A percentile compares a stretch with the other conserved stretches of the same genome.
Conservation (phyloP, 2,329 filamentous ascomycete genomes). For the Orbilia javanica region DNA sequence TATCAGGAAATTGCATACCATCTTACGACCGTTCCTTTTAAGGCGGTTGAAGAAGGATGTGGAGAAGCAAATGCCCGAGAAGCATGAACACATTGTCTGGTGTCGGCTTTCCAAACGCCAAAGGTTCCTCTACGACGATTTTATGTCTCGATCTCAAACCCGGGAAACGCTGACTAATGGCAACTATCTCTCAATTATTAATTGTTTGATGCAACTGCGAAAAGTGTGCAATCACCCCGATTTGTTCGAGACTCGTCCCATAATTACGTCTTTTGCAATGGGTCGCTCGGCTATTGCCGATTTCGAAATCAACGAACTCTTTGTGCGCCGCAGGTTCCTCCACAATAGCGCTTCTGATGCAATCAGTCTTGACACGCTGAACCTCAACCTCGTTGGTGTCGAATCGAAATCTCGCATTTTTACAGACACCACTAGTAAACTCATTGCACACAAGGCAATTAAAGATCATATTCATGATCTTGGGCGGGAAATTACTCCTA, state of each 20-base stretch:
- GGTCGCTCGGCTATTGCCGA: slow-evolving; percentile 79
- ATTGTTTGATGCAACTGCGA: slow-evolving; percentile 95
- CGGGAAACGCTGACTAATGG: slow-evolving; percentile 88
- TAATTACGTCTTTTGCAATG: slow-evolving; percentile 97
- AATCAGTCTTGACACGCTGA: slow-evolving; percentile 80
- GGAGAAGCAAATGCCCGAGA: slow-evolving; percentile 98
- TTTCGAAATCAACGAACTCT: slow-evolving; percentile 78
- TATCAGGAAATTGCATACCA: slow-evolving; percentile 92
- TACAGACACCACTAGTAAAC: slow-evolving; percentile 41
- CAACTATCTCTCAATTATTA: slow-evolving; percentile 98
- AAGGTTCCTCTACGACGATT: slow-evolving; percentile 94
- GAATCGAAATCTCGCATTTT: slow-evolving; percentile 62
- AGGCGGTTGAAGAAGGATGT: slow-evolving; percentile 94
- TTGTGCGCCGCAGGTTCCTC: slow-evolving; percentile 77
- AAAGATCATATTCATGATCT: slow-evolving; percentile 59
- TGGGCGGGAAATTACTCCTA: slow-evolving; percentile 61
- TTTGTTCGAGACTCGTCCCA: slow-evolving; percentile 93
- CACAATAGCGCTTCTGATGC: slow-evolving; percentile 71
- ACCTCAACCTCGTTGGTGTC: slow-evolving; percentile 73
- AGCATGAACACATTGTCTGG: slow-evolving; percentile 97
- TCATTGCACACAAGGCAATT: slow-evolving; percentile 59
- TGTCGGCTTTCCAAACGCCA: slow-evolving; percentile 96
- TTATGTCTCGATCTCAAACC: slow-evolving; percentile 89
- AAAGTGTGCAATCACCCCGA: slow-evolving; percentile 99
- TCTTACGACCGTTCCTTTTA: slow-evolving; percentile 90